These are phyloP conservation scores for Blastobotrys muscicola DNA, from an alignment of 805 yeast genomes.

Conservation along the genomic window DNA sequence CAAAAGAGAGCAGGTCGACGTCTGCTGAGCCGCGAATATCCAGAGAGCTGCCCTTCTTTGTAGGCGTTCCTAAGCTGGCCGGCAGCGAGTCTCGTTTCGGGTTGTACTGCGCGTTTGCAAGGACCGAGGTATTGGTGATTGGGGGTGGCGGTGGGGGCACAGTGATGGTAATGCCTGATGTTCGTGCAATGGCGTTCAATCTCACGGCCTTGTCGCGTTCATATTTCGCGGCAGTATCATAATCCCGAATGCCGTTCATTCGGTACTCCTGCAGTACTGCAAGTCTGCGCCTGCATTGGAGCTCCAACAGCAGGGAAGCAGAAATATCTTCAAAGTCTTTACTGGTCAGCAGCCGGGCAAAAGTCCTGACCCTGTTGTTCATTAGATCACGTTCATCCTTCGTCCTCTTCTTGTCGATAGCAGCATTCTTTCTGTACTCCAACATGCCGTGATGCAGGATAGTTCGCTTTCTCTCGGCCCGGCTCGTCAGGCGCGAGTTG, in stretches of 20 bases:
- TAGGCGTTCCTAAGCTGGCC: conserved; percentile 3
- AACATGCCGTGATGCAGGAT: conserved; percentile 66
- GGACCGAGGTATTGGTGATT: conserved; percentile 7
- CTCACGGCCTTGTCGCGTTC: conserved; percentile 80
- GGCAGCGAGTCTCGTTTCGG: conserved; percentile 5
- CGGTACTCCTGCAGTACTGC: conserved; percentile 93
- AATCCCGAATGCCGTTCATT: conserved; percentile 71
- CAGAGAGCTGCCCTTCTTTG: conserved; percentile 20
- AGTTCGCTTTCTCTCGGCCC: conserved; percentile 87
- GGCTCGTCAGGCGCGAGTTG: conserved; percentile 75
- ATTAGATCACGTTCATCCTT: conserved; percentile 84
- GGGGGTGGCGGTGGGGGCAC: conserved; percentile 3
- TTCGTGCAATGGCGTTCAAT: conserved; percentile 50
- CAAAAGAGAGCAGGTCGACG: conserved; percentile 71
- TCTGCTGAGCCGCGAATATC: conserved; percentile 59
- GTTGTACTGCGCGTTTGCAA: conserved; percentile 5
- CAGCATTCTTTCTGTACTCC: conserved; percentile 76
- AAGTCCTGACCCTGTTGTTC: conserved; percentile 69
- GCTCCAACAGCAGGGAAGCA: conserved; percentile 65
- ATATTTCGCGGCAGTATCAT: conserved; percentile 74
- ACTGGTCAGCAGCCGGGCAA: conserved; percentile 69
- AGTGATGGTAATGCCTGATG: conserved; percentile 20
- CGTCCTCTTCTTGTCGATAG: conserved; percentile 72
- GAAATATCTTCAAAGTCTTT: conserved; percentile 71
- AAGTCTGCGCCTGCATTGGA: conserved; percentile 68